A percentile compares a stretch with the other conserved stretches of the same genome.
phyloP scores from a whole-genome alignment of 495 filamentous ascomycete genomes.

The Penicillium longicatenatum region DNA sequence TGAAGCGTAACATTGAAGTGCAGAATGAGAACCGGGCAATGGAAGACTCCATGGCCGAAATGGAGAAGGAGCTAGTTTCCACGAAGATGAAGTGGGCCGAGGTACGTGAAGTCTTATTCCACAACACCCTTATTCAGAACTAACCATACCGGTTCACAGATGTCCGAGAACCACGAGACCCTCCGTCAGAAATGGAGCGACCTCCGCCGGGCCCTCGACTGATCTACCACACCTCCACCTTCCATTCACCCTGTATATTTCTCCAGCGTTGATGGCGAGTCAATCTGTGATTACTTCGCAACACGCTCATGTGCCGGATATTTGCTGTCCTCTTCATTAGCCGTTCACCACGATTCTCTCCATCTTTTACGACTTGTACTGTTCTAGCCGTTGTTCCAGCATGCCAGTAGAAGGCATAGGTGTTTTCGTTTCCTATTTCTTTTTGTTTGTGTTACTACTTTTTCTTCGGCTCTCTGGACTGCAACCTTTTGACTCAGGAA shows the following conservation, averaged over 20 bases:
- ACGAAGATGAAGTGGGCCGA: slow-evolving; percentile 95
- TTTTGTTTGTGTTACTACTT: slow-evolving; percentile 3
- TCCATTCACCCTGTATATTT: slow-evolving; percentile 31
- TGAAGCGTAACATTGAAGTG: slow-evolving; percentile 90
- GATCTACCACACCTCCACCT: slow-evolving; percentile 3
- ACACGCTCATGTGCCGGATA: slow-evolving; percentile 22
- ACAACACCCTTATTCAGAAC: not conserved
- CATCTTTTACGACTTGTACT: slow-evolving; percentile 10
- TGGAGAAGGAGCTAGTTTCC: slow-evolving; percentile 90
- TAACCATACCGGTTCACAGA: slow-evolving; percentile 24
- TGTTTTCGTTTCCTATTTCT: slow-evolving; percentile 14
- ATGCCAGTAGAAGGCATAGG: slow-evolving; percentile 21
- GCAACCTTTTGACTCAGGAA: not conserved
- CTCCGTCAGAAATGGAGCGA: slow-evolving; percentile 81
- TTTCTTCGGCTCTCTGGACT: slow-evolving; percentile 2
- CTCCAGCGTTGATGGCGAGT: slow-evolving; percentile 9
- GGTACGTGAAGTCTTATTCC: slow-evolving; percentile 52
- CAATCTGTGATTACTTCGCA: slow-evolving; percentile 26
- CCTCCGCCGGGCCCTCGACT: slow-evolving; percentile 67
- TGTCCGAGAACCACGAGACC: slow-evolving; percentile 70
- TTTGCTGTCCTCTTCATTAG: slow-evolving; percentile 12
- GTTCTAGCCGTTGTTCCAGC: slow-evolving; percentile 12
- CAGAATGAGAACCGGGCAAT: slow-evolving; percentile 89
- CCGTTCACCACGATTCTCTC: slow-evolving; percentile 3
- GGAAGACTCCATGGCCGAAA: slow-evolving; percentile 88